A percentile compares a stretch with the other conserved stretches of the same genome.
Conservation (phyloP, 192 early-diverging fungal genomes). For the Coemansia sp. region DNA sequence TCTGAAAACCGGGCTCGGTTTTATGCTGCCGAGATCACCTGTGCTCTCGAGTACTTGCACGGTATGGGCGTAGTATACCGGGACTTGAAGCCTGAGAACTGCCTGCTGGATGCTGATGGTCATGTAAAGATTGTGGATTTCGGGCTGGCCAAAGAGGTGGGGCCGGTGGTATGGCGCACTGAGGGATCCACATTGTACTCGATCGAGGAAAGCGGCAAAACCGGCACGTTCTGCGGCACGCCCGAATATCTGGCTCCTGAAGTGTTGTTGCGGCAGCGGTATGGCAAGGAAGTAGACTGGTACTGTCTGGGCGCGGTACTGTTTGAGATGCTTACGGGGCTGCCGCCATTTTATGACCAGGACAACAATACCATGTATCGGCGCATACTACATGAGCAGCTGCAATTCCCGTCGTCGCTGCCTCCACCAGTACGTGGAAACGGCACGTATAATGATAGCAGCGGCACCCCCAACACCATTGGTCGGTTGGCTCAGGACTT, state of each 20-base stretch:
- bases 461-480: slow-evolving; percentile 14
- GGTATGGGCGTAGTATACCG: slow-evolving; percentile 89
- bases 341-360: slow-evolving; percentile 62
- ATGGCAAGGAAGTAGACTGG: slow-evolving; percentile 72
- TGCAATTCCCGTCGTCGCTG: slow-evolving; percentile 42
- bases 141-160: slow-evolving; percentile 82
- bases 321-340: slow-evolving; percentile 63
- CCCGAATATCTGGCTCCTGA: slow-evolving; percentile 75
- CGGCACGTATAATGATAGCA: slow-evolving; percentile 27
- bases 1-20: slow-evolving; percentile 63
- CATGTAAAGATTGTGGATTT: slow-evolving; percentile 95
- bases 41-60: slow-evolving; percentile 73
- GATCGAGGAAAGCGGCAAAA: slow-evolving; percentile 60
- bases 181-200: slow-evolving; percentile 58
- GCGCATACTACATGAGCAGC: slow-evolving; percentile 41
- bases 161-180: slow-evolving; percentile 69
- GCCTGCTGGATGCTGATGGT: slow-evolving; percentile 73
- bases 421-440: slow-evolving; percentile 31
- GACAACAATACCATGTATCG: slow-evolving; percentile 52
- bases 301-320: slow-evolving; percentile 74
- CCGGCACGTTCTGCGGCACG: slow-evolving; percentile 75
- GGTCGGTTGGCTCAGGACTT: slow-evolving; percentile 44
- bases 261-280: slow-evolving; percentile 62
- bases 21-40: slow-evolving; percentile 57
- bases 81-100: slow-evolving; percentile 80